phyloP scores from a whole-genome alignment of 2,329 filamentous ascomycete species.

The Penicillium rolfsii region DNA sequence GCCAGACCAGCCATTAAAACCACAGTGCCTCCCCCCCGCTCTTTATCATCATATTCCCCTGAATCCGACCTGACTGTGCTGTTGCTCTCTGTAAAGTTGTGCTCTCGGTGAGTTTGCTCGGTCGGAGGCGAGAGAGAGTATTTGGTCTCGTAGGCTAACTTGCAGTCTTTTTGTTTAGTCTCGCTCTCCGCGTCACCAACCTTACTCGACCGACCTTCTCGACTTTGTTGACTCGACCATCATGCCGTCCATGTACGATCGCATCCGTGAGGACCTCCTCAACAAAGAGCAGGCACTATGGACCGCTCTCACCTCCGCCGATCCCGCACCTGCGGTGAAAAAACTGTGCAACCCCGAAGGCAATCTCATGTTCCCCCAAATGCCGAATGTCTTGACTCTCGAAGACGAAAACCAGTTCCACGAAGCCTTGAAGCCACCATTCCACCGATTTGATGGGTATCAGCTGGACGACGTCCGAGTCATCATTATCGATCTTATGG shows the following conservation, averaged over 20 bases:
- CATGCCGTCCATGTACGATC: constrained; percentile 44
- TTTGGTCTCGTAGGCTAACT: background rate
- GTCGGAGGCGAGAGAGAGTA: background rate
- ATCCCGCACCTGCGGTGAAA: constrained; percentile 39
- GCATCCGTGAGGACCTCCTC: constrained; percentile 42
- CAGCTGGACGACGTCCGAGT: constrained; percentile 36
- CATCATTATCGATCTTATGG: constrained; percentile 44
- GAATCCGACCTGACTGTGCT: background rate
- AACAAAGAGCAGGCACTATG: constrained; percentile 42
- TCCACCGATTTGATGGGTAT: constrained; percentile 42
- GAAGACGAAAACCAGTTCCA: constrained; percentile 33
- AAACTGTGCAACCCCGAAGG: constrained; percentile 38
- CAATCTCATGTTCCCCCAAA: constrained; percentile 41
- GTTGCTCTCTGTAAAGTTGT: background rate
- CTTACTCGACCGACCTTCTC: background rate
- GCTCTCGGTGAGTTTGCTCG: background rate
- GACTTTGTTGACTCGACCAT: constrained; percentile 4
- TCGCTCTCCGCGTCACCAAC: background rate
- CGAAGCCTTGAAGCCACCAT: constrained; percentile 35
- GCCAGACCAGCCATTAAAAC: background rate
- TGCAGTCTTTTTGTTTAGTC: background rate
- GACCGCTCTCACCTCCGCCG: constrained; percentile 43
- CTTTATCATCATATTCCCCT: background rate
- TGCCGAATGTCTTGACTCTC: constrained; percentile 35
- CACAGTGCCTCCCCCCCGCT: background rate